These are phyloP conservation scores for Naganishia cerealis DNA, from an alignment of 1,284 basidiomycete genomes.

Conservation along the genomic window DNA sequence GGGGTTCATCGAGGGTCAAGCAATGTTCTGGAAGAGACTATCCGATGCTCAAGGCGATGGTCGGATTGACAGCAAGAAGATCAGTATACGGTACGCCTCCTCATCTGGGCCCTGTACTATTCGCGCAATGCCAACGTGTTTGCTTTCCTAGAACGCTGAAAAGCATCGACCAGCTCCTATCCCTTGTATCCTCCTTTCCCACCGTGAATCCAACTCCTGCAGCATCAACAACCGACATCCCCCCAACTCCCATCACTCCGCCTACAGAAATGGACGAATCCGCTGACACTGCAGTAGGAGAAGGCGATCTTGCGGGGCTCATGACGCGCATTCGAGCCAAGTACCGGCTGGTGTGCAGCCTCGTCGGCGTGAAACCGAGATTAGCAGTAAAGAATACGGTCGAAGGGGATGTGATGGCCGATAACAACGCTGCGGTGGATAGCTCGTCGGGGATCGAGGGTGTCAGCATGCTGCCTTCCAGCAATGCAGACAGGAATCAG, in stretches of 20 bases:
- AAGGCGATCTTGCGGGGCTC: constrained; percentile 64
- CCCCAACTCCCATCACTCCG: constrained; percentile 20
- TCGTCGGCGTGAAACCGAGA: constrained; percentile 70
- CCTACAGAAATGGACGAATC: constrained; percentile 7
- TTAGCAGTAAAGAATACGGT: constrained; percentile 43
- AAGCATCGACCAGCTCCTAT: constrained; percentile 69
- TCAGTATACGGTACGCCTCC: constrained; percentile 32
- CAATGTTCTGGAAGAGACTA: constrained; percentile 65
- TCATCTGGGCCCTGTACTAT: constrained; percentile 26
- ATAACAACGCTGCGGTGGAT: background rate
- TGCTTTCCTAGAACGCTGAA: constrained; percentile 57
- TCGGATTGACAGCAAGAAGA: constrained; percentile 38
- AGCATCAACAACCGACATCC: constrained; percentile 16
- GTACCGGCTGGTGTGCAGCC: constrained; percentile 81
- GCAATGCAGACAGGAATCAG: background rate
- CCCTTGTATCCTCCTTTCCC: constrained; percentile 74
- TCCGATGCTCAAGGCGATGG: constrained; percentile 56
- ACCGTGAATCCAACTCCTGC: constrained; percentile 62
- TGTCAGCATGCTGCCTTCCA: background rate
- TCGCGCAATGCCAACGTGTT: background rate
- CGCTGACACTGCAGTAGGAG: constrained; percentile 29
- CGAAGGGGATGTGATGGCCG: constrained; percentile 23
- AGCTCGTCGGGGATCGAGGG: constrained; percentile 1
- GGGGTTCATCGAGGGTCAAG: constrained; percentile 85
- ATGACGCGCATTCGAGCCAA: constrained; percentile 81